These are phyloP conservation scores for Xanthoconium stramineum DNA, from an alignment of 768 basidiomycete species.

Conservation along the genomic window DNA sequence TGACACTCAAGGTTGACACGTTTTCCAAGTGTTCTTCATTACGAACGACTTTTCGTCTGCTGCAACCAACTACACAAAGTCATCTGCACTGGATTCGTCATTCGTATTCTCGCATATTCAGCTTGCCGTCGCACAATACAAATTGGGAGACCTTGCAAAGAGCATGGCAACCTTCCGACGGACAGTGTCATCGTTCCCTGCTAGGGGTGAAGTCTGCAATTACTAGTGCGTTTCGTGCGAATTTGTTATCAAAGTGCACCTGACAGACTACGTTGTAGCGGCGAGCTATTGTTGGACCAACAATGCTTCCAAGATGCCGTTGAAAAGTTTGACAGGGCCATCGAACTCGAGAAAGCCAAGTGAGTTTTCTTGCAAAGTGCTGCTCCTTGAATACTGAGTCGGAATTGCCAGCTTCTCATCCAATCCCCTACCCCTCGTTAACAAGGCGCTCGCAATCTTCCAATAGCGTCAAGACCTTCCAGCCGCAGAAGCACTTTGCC, in stretches of 20 bases:
- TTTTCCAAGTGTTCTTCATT: constrained; percentile 78
- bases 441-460: too few relatives aligned
- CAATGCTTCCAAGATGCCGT: constrained; percentile 83
- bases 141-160: too few relatives aligned
- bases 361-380: constrained; percentile 27
- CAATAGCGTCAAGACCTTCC: constrained; percentile 92
- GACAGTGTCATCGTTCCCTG: too few relatives aligned
- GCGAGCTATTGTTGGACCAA: constrained; percentile 92
- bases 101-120: constrained; percentile 99
- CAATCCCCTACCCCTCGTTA: constrained; percentile 92
- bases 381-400: not conserved
- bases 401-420: constrained; percentile 40
- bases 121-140: too few relatives aligned
- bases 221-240: too few relatives aligned
- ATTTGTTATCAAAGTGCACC: not conserved
- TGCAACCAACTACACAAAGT: constrained; percentile 87
- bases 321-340: constrained; percentile 88
- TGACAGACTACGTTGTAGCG: constrained; percentile 44
- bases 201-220: too few relatives aligned
- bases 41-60: constrained; percentile 86
- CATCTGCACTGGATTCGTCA: constrained; percentile 75
- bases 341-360: constrained; percentile 83
- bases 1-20: not conserved
- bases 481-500: constrained; percentile 79
- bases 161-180: too few relatives aligned